A percentile compares a stretch with the other conserved stretches of the same genome.
Evolutionary conservation across 2,329 filamentous ascomycete genomes (phyloP).

Genomic region (Fusarium devonianum): DNA sequence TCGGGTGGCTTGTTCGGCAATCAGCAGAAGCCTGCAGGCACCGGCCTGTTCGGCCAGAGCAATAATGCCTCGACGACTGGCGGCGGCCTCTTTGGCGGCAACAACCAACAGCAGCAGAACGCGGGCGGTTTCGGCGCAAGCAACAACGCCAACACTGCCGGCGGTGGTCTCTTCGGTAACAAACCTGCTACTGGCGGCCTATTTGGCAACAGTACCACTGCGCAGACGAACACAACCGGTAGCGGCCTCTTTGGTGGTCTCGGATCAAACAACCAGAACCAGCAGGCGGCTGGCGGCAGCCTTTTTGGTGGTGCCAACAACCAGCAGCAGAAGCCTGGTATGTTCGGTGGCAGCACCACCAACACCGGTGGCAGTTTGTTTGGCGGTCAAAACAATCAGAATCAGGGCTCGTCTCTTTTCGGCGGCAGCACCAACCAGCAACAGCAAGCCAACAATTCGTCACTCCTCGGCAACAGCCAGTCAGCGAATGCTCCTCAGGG

Average conservation of each 20-base stretch:
- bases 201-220: conserved; percentile 49
- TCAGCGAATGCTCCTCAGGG: conserved; percentile 63
- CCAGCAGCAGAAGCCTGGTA: conserved; percentile 52
- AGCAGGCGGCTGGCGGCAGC: conserved; percentile 51
- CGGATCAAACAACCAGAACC: conserved; percentile 47
- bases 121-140: conserved; percentile 45
- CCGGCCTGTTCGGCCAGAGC: conserved; percentile 42
- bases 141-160: conserved; percentile 43
- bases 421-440: conserved; percentile 56
- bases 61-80: conserved; percentile 13
- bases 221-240: conserved; percentile 47
- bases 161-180: conserved; percentile 52
- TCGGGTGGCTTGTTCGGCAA: conserved; percentile 56
- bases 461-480: conserved; percentile 65
- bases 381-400: conserved; percentile 56
- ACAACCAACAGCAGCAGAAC: conserved; percentile 45
- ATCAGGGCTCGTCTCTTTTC: conserved; percentile 54
- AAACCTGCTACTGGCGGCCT: conserved; percentile 49
- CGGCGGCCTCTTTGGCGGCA: conserved; percentile 55
- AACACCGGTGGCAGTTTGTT: conserved; percentile 62
- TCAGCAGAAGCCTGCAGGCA: conserved; percentile 50
- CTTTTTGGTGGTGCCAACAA: conserved; percentile 57
- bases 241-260: conserved; percentile 55
- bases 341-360: conserved; percentile 61
- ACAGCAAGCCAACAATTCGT: conserved; percentile 60